Evolutionary conservation across 2,329 filamentous ascomycete genomes (phyloP).

Genomic region (Aureobasidium sp.): DNA sequence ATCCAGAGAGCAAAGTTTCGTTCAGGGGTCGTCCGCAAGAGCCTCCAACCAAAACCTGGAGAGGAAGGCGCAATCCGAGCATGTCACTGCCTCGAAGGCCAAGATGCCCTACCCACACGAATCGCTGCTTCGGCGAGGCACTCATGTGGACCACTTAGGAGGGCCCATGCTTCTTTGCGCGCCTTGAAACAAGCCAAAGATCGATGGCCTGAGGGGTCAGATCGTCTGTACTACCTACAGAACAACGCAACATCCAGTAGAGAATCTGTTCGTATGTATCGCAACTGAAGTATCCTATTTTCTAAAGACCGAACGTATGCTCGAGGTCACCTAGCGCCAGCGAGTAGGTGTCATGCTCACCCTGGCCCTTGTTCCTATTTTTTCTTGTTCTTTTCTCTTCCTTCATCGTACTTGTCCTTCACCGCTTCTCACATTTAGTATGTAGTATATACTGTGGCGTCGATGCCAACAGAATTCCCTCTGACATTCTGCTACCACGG

Average conservation of each 20-base stretch:
- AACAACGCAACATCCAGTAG: neutral
- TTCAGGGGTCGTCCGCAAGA: neutral
- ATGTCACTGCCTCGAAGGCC: neutral
- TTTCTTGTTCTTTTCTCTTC: neutral
- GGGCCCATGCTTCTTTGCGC: neutral
- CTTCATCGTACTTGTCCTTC: neutral
- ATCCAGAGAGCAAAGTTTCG: neutral
- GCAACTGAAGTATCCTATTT: too few species aligned
- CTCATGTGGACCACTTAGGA: neutral
- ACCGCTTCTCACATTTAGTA: neutral
- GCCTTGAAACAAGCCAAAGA: neutral
- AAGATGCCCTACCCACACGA: neutral
- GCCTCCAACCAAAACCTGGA: neutral
- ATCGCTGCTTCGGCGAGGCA: neutral
- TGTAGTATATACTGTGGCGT: neutral
- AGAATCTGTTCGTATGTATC: too few species aligned
- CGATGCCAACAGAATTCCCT: neutral
- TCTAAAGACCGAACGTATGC: too few species aligned
- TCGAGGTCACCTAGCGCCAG: too few species aligned
- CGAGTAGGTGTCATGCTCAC: neutral
- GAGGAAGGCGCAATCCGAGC: neutral
- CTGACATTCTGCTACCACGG: neutral
- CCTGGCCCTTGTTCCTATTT: neutral
- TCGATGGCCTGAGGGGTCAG: neutral
- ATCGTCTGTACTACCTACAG: neutral